Evolutionary conservation across 768 basidiomycete species (phyloP).

Genomic region (Boletales sp.): DNA sequence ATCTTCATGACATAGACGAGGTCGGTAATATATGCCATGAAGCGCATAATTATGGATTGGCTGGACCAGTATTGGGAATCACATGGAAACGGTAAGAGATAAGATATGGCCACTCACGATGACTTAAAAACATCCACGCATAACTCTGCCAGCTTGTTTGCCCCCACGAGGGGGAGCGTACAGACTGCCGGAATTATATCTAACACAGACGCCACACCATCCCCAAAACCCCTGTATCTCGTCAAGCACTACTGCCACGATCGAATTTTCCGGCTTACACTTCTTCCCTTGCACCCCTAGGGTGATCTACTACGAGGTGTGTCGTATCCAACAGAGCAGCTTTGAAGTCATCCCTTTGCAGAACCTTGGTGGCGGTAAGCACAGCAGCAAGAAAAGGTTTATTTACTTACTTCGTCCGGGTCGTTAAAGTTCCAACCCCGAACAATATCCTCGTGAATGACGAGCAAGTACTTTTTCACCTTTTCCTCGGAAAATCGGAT

Average conservation of each 20-base stretch:
- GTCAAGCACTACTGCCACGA: background rate
- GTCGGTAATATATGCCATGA: background rate
- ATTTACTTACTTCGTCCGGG: background rate
- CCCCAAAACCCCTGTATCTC: background rate
- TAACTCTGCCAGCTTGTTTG: background rate
- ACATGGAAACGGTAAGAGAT: background rate
- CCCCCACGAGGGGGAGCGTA: background rate
- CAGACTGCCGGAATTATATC: background rate
- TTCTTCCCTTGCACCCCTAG: background rate
- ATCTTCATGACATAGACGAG: conserved; percentile 3
- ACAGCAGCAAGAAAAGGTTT: background rate
- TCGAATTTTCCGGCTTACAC: background rate
- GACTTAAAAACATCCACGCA: background rate
- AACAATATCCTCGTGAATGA: background rate
- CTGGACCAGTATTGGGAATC: background rate
- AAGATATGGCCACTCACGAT: background rate
- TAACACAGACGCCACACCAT: background rate
- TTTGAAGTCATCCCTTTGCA: background rate
- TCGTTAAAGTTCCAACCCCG: background rate
- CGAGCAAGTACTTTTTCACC: background rate
- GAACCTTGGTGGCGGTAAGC: background rate
- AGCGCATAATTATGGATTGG: background rate
- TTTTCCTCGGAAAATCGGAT: background rate
- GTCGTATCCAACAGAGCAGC: background rate
- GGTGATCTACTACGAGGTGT: background rate